These are phyloP conservation scores for Stromatinia cepivora DNA, from an alignment of 2,329 filamentous ascomycete species.

Conservation along the genomic window DNA sequence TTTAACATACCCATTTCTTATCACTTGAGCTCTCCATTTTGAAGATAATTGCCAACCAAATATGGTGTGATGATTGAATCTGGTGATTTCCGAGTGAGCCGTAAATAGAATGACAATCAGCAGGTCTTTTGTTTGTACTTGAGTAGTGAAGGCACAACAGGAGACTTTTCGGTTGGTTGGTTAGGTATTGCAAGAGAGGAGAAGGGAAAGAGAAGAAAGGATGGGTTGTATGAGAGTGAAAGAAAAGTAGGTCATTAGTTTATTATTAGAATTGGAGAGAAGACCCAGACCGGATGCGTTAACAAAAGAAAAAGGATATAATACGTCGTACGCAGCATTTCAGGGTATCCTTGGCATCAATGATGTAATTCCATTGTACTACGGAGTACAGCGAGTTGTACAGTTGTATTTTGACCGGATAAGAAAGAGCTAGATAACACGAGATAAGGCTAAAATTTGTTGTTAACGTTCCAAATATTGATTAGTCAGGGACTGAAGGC, in stretches of 20 bases:
- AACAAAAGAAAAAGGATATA: background rate
- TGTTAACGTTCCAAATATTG: background rate
- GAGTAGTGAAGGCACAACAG: background rate
- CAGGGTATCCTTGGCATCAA: background rate
- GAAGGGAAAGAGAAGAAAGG: background rate
- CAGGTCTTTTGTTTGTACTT: background rate
- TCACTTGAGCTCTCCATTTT: constrained; percentile 21
- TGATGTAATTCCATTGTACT: constrained; percentile 11
- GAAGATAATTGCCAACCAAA: background rate
- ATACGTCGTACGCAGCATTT: background rate
- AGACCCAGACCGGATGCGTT: no score
- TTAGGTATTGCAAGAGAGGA: background rate
- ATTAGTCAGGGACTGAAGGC: background rate
- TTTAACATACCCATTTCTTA: constrained; percentile 20
- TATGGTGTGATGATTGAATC: constrained; percentile 3
- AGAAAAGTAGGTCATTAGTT: background rate
- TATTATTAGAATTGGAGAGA: no score
- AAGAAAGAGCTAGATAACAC: background rate
- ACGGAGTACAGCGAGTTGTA: background rate
- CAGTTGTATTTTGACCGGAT: no score
- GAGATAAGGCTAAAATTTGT: background rate
- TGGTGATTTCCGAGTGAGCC: background rate
- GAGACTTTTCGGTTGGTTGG: background rate
- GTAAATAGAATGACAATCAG: background rate
- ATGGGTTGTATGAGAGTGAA: background rate